phyloP scores from a whole-genome alignment of 768 basidiomycete species.

The Trametes cinnabarina region DNA sequence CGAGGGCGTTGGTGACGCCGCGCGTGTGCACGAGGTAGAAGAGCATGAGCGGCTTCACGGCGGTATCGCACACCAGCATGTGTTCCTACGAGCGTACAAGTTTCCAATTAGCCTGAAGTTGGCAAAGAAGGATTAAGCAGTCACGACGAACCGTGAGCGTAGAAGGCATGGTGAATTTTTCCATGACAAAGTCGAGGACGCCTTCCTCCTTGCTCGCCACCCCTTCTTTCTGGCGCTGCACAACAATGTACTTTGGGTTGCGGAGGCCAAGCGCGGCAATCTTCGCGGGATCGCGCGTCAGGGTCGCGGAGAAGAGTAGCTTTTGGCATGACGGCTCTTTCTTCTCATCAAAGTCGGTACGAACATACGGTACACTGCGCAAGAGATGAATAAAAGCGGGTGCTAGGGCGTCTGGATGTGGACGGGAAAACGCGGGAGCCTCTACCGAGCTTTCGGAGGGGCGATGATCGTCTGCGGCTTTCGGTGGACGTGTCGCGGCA shows the following conservation, averaged over 20 bases:
- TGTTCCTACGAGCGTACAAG: constrained; percentile 57
- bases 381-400: constrained; percentile 53
- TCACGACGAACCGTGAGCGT: constrained; percentile 59
- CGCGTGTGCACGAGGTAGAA: constrained; percentile 77
- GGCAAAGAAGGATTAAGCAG: neutral
- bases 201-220: constrained; percentile 34
- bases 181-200: constrained; percentile 58
- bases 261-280: constrained; percentile 77
- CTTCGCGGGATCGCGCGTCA: constrained; percentile 92
- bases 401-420: constrained; percentile 54
- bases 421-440: neutral
- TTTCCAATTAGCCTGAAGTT: no score
- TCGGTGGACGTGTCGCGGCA: constrained; percentile 58
- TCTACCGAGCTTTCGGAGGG: neutral
- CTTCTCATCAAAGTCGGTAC: constrained; percentile 55
- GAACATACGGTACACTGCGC: constrained; percentile 38
- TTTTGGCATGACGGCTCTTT: constrained; percentile 82
- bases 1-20: constrained; percentile 66
- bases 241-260: constrained; percentile 85
- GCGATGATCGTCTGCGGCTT: neutral
- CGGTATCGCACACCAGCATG: constrained; percentile 76
- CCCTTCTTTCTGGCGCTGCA: constrained; percentile 49
- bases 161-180: constrained; percentile 78
- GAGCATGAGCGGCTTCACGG: constrained; percentile 84
- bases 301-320: constrained; percentile 92